Base-by-base conservation (phyloP, 257 asterid genomes). In the Galeopsis tetrahit region DNA sequence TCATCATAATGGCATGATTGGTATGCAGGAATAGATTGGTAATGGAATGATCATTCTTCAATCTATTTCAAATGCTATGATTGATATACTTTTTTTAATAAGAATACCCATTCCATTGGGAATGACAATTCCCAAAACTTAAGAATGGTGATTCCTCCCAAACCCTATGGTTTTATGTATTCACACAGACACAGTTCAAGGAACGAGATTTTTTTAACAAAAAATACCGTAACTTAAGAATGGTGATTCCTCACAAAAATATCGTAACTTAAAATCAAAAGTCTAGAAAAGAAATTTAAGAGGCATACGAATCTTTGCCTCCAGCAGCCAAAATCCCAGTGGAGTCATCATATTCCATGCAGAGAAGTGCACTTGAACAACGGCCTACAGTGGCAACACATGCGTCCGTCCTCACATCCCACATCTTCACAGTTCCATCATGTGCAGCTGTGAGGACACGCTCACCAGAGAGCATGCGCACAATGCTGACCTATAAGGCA, bases 341-440 rank as follows among this genome's bases (percentile, higher is more conserved):
- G 53, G 96, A 85, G 73, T 94, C 99, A 67, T 94, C 95, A 77
- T 91, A 94, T 71, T 91, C 97, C 88, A 94, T 88, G 77, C 99
- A 91, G 77, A 94, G 97, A 79, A 94, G 80, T 76, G 98, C 97
- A 84, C 97, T 84, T 13, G 95, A 80, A 84, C 89, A 88, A 68
- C 93, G 97, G 51, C 97, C 99, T 77, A 94, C 97, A 2, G 97
- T 94, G 67, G 98, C 99, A 73, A 94, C 99, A 86, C 99, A 94
- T 68, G 99, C 79, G 80, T 94, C 99, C 32, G 96, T 94, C 68
- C 99, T 87, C 49, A 94, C 99, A 80, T 94, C 99, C 99, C 99
- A 94, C 99, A 94, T 94, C 87, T 89, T 94, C 80, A 94, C 89
- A 76, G 96, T 89, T 59, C 99, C 99, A 80, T 94, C 99, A 85